These are phyloP conservation scores for Epichloe sp. DNA, from an alignment of 2,329 filamentous ascomycete species.

Conservation along the genomic window DNA sequence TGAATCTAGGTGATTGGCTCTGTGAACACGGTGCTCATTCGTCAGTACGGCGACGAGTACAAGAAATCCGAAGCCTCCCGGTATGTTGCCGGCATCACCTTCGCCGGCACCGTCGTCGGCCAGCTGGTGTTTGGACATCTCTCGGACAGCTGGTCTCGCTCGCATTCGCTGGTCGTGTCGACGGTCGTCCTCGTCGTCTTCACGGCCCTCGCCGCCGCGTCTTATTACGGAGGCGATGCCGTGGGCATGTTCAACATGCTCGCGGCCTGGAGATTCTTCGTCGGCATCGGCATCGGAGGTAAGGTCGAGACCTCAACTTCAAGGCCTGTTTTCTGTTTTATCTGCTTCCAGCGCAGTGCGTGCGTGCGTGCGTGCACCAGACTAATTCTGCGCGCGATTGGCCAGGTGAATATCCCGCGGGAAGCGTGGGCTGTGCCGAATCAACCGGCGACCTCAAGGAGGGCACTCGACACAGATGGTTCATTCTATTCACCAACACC, in stretches of 20 bases:
- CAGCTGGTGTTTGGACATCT: conserved; percentile 71
- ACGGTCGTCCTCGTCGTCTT: conserved; percentile 79
- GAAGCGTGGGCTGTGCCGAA: conserved; percentile 65
- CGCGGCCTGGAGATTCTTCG: conserved; percentile 74
- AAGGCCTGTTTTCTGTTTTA: too few species aligned
- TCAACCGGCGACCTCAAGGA: conserved; percentile 68
- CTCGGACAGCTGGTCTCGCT: conserved; percentile 73
- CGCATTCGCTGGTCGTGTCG: conserved; percentile 66
- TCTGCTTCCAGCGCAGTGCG: too few species aligned
- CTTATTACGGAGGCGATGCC: conserved; percentile 60
- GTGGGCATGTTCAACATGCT: conserved; percentile 62
- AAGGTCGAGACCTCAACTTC: conserved; percentile 1
- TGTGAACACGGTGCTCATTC: conserved; percentile 62
- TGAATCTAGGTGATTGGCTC: conserved; percentile 64
- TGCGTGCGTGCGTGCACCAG: too few species aligned
- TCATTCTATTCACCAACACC: conserved; percentile 78
- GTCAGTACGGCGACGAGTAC: conserved; percentile 60
- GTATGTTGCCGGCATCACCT: conserved; percentile 72
- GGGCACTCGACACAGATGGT: conserved; percentile 77
- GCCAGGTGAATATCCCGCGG: conserved; percentile 61
- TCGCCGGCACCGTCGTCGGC: conserved; percentile 74
- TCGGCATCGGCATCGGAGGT: conserved; percentile 65
- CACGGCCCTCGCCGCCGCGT: conserved; percentile 62
- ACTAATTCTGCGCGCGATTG: too few species aligned
- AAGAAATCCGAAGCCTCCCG: conserved; percentile 52